Evolutionary conservation across 768 basidiomycete species (phyloP), one percentile per base, ranked within the genome.

Genomic region (Boletus sensibilis): DNA sequence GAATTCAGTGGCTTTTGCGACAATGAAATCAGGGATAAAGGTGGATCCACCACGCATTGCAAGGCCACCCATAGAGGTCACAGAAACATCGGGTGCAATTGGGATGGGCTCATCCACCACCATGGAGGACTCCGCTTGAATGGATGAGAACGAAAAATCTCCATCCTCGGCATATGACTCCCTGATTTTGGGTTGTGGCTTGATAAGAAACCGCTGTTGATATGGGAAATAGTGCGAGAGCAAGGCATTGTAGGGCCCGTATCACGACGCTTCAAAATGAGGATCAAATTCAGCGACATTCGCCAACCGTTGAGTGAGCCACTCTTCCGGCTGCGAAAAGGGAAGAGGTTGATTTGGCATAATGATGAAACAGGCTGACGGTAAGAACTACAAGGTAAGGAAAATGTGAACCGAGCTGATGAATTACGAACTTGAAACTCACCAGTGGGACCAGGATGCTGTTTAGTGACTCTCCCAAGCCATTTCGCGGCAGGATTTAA

Each of bases 201-300:
- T 55, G 33, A 55, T 21, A 20, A 55, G 47, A 12, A 55, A 55
- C 3, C 20, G 46, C 20, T 42, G 53, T 11, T 55, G 46, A 16
- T 42, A 47, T 1, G 53, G 47, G 9, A 55, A 55, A 11, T 41
- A 55, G 11, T 55, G 53, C 1, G 46, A 55, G 10, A 55, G 47
- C 1, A 55, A 14, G 23, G 53, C 39, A 8, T 48, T 55, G 25
- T 49, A 23, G 2, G 47, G 40, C 31, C 53, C 53, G 4, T 55
- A 49, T 47, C 53, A 55, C 11, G 53, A 42, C 3, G 47, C 7
- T 14, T 55, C 53, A 6, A 25, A 49, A 1, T 23, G 47, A 34
- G 53, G 48, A 37, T 50, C 14, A 9, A 1, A 43, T 21, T 20
- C 1, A 4, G 35, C 11, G 9, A 25, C 9, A 1, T 48, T 31